A percentile compares a stretch with the other conserved stretches of the same genome.
phyloP scores from a whole-genome alignment of 495 filamentous ascomycete species.

The Bacidia rubella region DNA sequence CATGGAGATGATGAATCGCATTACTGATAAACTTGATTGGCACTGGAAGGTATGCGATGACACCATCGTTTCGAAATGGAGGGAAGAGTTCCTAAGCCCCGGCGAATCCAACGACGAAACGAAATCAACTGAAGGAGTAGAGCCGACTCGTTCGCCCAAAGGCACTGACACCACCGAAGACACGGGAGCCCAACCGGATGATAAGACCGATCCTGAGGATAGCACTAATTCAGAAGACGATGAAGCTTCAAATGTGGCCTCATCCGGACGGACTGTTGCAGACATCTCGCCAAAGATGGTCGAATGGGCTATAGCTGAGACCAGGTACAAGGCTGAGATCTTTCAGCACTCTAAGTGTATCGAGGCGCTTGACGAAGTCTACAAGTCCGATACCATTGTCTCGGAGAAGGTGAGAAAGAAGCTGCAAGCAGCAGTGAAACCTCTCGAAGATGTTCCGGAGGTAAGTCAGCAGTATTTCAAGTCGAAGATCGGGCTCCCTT shows the following conservation, averaged over 20 bases:
- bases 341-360: constrained; percentile 24
- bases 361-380: constrained; percentile 23
- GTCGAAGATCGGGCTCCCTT: neutral
- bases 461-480: neutral
- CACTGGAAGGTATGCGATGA: constrained; percentile 41
- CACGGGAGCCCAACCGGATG: neutral
- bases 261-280: neutral
- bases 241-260: neutral
- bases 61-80: constrained; percentile 27
- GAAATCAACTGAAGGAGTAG: neutral
- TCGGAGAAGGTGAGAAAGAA: constrained; percentile 17
- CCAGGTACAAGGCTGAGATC: constrained; percentile 30
- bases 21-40: constrained; percentile 39
- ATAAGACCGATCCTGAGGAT: neutral
- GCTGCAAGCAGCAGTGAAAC: constrained; percentile 18
- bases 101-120: constrained; percentile 3
- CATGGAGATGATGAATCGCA: constrained; percentile 26
- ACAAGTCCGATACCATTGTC: constrained; percentile 28
- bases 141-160: neutral
- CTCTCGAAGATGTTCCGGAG: constrained; percentile 33
- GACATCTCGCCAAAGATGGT: constrained; percentile 36
- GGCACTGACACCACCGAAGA: neutral
- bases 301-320: constrained; percentile 37
- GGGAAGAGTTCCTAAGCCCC: constrained; percentile 20
- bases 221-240: neutral